Conservation (phyloP, 768 basidiomycete genomes). For the Boletus edulis region DNA sequence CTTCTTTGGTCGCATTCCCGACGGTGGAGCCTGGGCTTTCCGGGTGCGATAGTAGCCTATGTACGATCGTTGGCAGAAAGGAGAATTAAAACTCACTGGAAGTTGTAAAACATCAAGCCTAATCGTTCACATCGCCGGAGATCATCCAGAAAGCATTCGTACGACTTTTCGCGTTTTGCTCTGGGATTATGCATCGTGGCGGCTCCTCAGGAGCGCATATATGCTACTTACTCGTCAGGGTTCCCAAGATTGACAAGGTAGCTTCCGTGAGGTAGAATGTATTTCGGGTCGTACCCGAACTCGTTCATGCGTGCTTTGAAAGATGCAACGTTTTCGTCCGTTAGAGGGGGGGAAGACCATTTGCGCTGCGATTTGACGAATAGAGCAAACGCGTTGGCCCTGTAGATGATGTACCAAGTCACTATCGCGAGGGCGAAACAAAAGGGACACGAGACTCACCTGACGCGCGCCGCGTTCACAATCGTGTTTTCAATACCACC, state of each 20-base stretch:
- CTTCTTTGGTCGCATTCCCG: conserved; percentile 57
- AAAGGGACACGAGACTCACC: conserved; percentile 39
- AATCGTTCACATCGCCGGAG: conserved; percentile 74
- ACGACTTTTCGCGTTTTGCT: conserved; percentile 67
- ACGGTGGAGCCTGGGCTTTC: conserved; percentile 82
- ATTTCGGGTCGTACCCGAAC: conserved; percentile 57
- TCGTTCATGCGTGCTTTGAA: conserved; percentile 63
- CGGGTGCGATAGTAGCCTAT: not conserved
- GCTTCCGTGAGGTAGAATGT: conserved; percentile 80
- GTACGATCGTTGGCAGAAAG: not conserved
- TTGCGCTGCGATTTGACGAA: conserved; percentile 84
- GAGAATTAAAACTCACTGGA: conserved; percentile 60
- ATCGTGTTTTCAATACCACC: conserved; percentile 79
- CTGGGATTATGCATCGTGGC: conserved; percentile 29
- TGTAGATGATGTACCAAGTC: conserved; percentile 22
- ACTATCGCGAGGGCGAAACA: not conserved
- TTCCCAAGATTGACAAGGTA: conserved; percentile 87
- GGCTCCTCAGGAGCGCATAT: not conserved
- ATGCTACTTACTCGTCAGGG: conserved; percentile 58
- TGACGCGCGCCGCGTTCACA: conserved; percentile 65
- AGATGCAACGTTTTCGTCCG: conserved; percentile 44
- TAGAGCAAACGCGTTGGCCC: conserved; percentile 80
- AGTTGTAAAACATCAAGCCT: conserved; percentile 74
- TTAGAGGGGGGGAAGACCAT: conserved; percentile 68
- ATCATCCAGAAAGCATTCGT: conserved; percentile 81